A percentile compares a stretch with the other conserved stretches of the same genome.
These are phyloP conservation scores for Geranium brycei DNA, from an alignment of 345 rosid species.

Conservation along the genomic window DNA sequence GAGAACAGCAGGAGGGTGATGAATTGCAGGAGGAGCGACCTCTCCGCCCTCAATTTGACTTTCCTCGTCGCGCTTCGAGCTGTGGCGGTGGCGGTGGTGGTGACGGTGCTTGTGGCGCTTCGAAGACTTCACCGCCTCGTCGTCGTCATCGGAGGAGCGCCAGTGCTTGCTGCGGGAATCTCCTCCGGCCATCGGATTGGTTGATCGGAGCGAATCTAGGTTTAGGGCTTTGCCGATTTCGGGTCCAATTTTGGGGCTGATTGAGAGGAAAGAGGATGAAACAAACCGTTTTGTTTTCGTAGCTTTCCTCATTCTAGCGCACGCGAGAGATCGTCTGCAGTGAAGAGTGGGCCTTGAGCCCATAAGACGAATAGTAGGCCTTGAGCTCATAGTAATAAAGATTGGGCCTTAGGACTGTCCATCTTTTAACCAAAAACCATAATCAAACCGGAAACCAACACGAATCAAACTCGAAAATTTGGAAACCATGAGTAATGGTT, in stretches of 20 bases:
- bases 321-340: background rate
- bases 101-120: conserved; percentile 67
- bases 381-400: no score
- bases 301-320: background rate
- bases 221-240: conserved; percentile 1
- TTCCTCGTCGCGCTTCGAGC: conserved; percentile 49
- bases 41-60: conserved; percentile 19
- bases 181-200: conserved; percentile 31
- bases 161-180: conserved; percentile 69
- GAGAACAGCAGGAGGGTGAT: conserved; percentile 10
- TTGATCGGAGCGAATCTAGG: conserved; percentile 19
- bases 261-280: background rate
- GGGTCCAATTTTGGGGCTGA: background rate
- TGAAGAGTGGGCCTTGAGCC: no score
- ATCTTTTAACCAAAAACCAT: no score
- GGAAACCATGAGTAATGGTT: no score
- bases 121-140: conserved; percentile 44
- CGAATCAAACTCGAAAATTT: no score
- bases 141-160: conserved; percentile 34
- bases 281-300: background rate
- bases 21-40: conserved; percentile 15
- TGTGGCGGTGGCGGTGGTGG: conserved; percentile 48
- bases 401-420: no score
- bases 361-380: no score
- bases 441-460: no score